A percentile compares a stretch with the other conserved stretches of the same genome.
Conservation (phyloP, 768 basidiomycete species). For the Porphyrellus cyaneotinctus region DNA sequence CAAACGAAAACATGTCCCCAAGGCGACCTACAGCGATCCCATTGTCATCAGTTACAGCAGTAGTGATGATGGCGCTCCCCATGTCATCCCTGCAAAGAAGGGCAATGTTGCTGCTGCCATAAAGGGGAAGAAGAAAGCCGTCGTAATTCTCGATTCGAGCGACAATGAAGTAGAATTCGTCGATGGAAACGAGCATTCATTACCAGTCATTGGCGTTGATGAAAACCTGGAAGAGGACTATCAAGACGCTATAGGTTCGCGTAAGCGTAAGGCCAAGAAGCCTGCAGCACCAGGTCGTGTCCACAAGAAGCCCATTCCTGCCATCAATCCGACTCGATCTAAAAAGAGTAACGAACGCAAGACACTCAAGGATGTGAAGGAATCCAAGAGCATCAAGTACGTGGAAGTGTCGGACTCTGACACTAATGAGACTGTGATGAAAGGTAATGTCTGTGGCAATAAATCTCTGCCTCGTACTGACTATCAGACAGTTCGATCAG, state of each 20-base stretch:
- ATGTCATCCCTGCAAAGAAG: not conserved
- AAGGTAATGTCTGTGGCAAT: not conserved
- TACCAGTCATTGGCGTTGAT: not conserved
- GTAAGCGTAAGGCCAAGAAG: constrained; percentile 1
- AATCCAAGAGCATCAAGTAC: not conserved
- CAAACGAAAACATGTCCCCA: not conserved
- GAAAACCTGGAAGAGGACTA: not conserved
- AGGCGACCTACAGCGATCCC: not conserved
- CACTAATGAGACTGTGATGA: not conserved
- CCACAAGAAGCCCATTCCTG: not conserved
- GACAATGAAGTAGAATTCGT: not conserved
- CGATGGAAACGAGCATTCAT: too few species aligned
- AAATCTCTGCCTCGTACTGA: not conserved
- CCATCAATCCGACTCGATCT: not conserved
- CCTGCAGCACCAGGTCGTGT: not conserved
- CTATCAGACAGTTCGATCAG: not conserved
- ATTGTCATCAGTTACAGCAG: constrained; percentile 4
- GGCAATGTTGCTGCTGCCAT: too few species aligned
- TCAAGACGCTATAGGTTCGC: not conserved
- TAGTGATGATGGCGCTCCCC: not conserved
- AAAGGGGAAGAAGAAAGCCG: not conserved
- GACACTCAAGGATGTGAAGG: not conserved
- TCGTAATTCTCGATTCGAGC: not conserved
- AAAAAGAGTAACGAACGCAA: not conserved
- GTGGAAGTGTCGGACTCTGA: not conserved